Percentiles rank a stretch among this genome's conserved stretches.
phyloP scores from a whole-genome alignment of 257 asterid genomes.

The Solanum ahanhuiri region DNA sequence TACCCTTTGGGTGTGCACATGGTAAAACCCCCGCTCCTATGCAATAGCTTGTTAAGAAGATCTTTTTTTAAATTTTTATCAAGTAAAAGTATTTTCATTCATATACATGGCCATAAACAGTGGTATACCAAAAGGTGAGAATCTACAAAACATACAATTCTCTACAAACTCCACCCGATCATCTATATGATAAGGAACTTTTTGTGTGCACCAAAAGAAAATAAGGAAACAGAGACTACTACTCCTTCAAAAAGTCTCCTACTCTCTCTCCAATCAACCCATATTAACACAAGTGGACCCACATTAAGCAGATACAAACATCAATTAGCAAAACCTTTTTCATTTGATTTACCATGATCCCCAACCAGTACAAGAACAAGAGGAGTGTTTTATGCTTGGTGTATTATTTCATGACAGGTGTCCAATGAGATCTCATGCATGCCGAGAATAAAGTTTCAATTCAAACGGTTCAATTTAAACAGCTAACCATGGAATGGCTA shows the following conservation, averaged over 20 bases:
- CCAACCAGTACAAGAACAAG: background rate
- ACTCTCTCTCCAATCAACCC: background rate
- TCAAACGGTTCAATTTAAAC: background rate
- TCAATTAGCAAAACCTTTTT: background rate
- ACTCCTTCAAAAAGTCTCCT: background rate
- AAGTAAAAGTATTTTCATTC: background rate
- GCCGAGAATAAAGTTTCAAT: background rate
- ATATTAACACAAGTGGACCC: background rate
- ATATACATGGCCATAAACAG: background rate
- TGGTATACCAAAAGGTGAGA: background rate
- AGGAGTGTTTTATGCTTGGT: background rate
- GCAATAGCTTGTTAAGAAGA: background rate
- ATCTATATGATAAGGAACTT: background rate
- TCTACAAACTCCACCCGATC: background rate
- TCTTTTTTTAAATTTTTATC: background rate
- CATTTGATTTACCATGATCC: background rate
- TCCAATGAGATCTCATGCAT: background rate
- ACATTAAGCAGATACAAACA: background rate
- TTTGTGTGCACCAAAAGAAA: background rate
- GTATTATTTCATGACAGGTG: background rate
- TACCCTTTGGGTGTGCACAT: no score
- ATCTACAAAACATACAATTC: background rate
- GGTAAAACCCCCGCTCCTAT: background rate
- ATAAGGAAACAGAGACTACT: background rate
- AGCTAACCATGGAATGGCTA: background rate